These are phyloP conservation scores for Cardiospermum halicacabum DNA, from an alignment of 345 rosid genomes.

Conservation along the genomic window DNA sequence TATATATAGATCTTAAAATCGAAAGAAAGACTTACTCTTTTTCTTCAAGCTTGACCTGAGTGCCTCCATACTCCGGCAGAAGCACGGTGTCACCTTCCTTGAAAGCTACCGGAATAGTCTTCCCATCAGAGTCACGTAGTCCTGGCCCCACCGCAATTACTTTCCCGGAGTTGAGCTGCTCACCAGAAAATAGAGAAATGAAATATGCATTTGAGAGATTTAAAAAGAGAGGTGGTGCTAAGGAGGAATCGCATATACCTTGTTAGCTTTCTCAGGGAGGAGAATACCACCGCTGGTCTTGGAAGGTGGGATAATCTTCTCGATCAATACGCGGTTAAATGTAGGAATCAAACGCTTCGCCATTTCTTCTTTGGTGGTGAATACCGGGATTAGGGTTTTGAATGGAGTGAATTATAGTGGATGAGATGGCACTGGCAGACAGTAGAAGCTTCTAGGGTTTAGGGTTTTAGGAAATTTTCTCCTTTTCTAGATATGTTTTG, in stretches of 20 bases:
- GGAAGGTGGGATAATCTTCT: slow-evolving; percentile 76
- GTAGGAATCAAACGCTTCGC: slow-evolving; percentile 76
- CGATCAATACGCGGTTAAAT: slow-evolving; percentile 65
- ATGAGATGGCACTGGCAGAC: too few relatives aligned
- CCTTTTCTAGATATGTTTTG: too few relatives aligned
- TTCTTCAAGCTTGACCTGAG: slow-evolving; percentile 74
- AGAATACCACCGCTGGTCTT: slow-evolving; percentile 75
- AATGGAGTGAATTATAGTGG: too few relatives aligned
- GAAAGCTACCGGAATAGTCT: slow-evolving; percentile 47
- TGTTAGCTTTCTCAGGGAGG: slow-evolving; percentile 65
- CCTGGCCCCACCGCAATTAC: slow-evolving; percentile 83
- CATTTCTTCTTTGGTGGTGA: slow-evolving; percentile 30
- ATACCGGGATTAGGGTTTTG: not conserved
- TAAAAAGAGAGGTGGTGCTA: too few relatives aligned
- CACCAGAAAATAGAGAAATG: not conserved
- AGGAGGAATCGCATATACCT: slow-evolving; percentile 29
- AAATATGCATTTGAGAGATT: too few relatives aligned
- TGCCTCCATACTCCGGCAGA: slow-evolving; percentile 77
- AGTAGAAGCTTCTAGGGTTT: too few relatives aligned
- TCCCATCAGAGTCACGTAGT: slow-evolving; percentile 52
- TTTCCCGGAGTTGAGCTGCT: slow-evolving; percentile 75
- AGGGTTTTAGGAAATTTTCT: too few relatives aligned
- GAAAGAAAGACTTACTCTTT: slow-evolving; percentile 44
- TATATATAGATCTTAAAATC: too few relatives aligned
- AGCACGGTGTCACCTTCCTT: slow-evolving; percentile 93